Evolutionary conservation across 169 alveolate genomes (phyloP).

Genomic region (Cytauxzoon felis): DNA sequence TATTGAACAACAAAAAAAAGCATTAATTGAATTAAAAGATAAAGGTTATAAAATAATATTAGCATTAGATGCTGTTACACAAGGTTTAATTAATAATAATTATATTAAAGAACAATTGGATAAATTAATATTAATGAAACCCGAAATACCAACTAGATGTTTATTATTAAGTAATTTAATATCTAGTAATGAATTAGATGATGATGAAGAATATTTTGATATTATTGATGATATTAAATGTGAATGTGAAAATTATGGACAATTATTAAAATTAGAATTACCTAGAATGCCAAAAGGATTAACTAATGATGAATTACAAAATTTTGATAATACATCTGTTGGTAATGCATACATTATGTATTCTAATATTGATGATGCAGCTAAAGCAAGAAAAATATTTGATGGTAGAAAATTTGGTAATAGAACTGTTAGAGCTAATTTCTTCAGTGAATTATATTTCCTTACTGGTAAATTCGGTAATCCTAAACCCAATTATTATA

Average conservation of each 20-base stretch:
- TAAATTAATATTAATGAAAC: slow-evolving; percentile 49
- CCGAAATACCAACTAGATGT: slow-evolving; percentile 75
- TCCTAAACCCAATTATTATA: slow-evolving; percentile 70
- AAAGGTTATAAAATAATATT: slow-evolving; percentile 46
- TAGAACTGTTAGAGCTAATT: slow-evolving; percentile 73
- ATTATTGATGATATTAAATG: slow-evolving; percentile 79
- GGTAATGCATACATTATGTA: slow-evolving; percentile 77
- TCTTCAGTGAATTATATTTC: slow-evolving; percentile 65
- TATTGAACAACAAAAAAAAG: slow-evolving; percentile 45
- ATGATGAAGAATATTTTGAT: slow-evolving; percentile 81
- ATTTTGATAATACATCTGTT: slow-evolving; percentile 58
- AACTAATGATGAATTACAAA: slow-evolving; percentile 45
- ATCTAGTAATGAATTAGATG: slow-evolving; percentile 74
- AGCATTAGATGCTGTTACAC: slow-evolving; percentile 71
- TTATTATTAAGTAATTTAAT: slow-evolving; percentile 77
- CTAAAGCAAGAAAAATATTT: slow-evolving; percentile 73
- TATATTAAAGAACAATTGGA: slow-evolving; percentile 32
- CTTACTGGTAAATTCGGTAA: slow-evolving; percentile 50
- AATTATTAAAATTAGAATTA: slow-evolving; percentile 76
- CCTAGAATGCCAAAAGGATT: slow-evolving; percentile 76
- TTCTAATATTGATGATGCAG: slow-evolving; percentile 65
- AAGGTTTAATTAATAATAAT: slow-evolving; percentile 50
- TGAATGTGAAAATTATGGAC: slow-evolving; percentile 80
- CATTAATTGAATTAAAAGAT: slow-evolving; percentile 27
- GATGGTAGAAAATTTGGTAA: slow-evolving; percentile 74